Evolutionary conservation across 1,139 yeast species (phyloP).

Genomic region (Candida sp.): DNA sequence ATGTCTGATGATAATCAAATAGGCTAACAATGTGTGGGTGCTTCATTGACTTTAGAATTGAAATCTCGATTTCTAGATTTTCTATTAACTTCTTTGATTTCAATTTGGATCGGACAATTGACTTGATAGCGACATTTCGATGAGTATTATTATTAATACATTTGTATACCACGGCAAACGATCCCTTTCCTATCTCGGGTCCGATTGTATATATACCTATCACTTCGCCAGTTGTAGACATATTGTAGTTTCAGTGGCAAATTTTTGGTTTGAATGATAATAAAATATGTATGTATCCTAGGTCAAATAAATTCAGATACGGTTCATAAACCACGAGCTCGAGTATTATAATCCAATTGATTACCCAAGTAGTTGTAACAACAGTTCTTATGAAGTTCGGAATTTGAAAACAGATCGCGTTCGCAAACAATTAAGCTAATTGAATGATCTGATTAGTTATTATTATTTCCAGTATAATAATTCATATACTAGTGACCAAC

Average conservation of each 20-base stretch:
- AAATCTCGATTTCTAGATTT: slow-evolving; percentile 87
- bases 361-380: no score
- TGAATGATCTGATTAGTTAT: no score
- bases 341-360: no score
- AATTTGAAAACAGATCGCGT: no score
- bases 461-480: no score
- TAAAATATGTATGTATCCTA: no score
- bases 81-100: slow-evolving; percentile 84
- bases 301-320: no score
- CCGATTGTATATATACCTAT: slow-evolving; percentile 38
- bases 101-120: slow-evolving; percentile 78
- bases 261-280: not conserved
- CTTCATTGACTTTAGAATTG: slow-evolving; percentile 78
- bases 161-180: slow-evolving; percentile 49
- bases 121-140: slow-evolving; percentile 79
- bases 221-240: slow-evolving; percentile 1
- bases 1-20: slow-evolving; percentile 76
- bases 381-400: no score
- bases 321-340: no score
- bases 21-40: slow-evolving; percentile 93
- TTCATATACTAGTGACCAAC: no score
- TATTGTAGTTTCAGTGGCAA: not conserved
- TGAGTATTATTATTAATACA: slow-evolving; percentile 42
- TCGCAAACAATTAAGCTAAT: no score
- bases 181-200: slow-evolving; percentile 49